Evolutionary conservation across 1,284 basidiomycete species (phyloP).

Genomic region (Irpex sp.): DNA sequence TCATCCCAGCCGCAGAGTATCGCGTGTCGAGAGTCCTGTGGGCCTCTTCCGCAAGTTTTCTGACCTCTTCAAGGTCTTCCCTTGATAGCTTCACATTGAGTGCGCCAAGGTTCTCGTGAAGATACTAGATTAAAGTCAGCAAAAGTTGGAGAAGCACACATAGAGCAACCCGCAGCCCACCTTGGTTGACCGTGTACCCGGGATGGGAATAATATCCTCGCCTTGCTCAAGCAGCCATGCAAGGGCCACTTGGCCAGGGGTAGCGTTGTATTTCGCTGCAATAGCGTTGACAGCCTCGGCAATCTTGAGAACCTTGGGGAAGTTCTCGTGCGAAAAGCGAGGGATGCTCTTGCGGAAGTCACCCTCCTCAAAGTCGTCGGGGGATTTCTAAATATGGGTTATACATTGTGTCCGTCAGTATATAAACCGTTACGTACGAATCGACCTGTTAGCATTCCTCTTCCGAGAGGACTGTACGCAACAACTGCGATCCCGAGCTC

Average conservation of each 20-base stretch:
- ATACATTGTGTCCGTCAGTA: neutral
- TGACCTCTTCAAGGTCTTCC: conserved; percentile 25
- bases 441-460: conserved; percentile 37
- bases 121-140: conserved; percentile 2
- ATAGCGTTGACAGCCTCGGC: conserved; percentile 32
- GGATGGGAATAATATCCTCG: conserved; percentile 36
- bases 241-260: conserved; percentile 38
- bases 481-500: conserved; percentile 32
- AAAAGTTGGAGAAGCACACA: neutral
- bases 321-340: conserved; percentile 40
- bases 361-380: conserved; percentile 46
- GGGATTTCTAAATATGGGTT: conserved; percentile 32
- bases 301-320: conserved; percentile 39
- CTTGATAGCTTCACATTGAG: conserved; percentile 23
- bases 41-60: conserved; percentile 13
- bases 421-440: conserved; percentile 19
- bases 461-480: conserved; percentile 39
- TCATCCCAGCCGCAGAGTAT: conserved; percentile 4
- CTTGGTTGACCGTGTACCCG: conserved; percentile 26
- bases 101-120: conserved; percentile 24
- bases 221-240: conserved; percentile 43
- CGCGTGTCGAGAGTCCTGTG: conserved; percentile 6
- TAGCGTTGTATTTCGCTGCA: conserved; percentile 30
- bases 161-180: conserved; percentile 6
- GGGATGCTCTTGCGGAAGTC: conserved; percentile 40